Conservation (phyloP, 176 grass and related monocot genomes). For the Musa itinerans region DNA sequence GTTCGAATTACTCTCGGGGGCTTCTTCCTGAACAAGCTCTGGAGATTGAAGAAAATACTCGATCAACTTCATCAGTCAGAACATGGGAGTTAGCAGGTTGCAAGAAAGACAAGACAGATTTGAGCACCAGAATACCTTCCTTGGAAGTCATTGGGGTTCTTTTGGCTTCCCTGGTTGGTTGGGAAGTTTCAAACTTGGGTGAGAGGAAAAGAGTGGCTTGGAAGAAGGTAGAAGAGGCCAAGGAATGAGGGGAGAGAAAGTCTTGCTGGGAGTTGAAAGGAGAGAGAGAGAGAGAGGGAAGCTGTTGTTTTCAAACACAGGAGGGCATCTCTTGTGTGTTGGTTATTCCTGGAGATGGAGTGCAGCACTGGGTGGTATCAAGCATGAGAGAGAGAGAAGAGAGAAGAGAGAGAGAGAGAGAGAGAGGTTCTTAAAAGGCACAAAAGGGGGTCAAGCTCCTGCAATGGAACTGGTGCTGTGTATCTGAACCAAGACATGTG, state of each 20-base stretch:
- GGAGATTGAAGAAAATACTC: conserved; percentile 18
- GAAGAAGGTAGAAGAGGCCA: not conserved
- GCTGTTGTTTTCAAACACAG: conserved; percentile 3
- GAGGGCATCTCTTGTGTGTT: not conserved
- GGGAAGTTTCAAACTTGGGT: conserved; percentile 19
- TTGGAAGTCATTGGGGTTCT: conserved; percentile 21
- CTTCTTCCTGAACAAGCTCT: conserved; percentile 9
- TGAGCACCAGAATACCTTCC: conserved; percentile 11
- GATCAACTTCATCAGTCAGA: conserved; percentile 20
- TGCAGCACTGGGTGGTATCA: not conserved
- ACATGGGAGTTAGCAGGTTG: too few relatives aligned
- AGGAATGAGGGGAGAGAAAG: not conserved
- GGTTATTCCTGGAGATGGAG: not conserved
- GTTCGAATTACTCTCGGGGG: not conserved
- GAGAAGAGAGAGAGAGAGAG: not conserved
- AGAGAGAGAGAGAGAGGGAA: not conserved
- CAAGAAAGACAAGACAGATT: not conserved
- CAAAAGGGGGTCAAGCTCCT: not conserved
- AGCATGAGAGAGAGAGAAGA: not conserved
- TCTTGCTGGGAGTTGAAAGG: not conserved
- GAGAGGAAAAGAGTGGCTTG: conserved; percentile 1
- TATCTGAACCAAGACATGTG: too few relatives aligned
- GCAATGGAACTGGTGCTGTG: not conserved
- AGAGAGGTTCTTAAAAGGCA: not conserved
- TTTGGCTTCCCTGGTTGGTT: not conserved